Evolutionary conservation across 306 rosid species (phyloP).

Genomic region (Pterocarpus macrocarpus): DNA sequence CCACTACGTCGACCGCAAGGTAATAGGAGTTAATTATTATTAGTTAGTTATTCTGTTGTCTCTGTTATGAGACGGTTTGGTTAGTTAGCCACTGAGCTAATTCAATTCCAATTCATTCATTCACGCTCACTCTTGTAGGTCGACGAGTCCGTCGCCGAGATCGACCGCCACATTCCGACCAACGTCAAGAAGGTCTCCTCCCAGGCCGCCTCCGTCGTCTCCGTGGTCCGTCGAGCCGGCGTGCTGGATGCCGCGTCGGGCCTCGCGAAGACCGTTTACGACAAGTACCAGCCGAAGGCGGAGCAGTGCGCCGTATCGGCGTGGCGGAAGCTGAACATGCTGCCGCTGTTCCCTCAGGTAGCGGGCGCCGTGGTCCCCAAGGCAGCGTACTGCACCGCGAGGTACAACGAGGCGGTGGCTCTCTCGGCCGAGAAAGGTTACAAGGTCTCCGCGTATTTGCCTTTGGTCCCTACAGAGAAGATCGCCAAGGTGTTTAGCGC

Average conservation of each 20-base stretch:
- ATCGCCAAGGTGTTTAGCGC: conserved; percentile 47
- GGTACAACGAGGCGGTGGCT: conserved; percentile 56
- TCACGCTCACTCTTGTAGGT: conserved; percentile 37
- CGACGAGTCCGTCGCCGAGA: conserved; percentile 67
- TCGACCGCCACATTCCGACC: conserved; percentile 75
- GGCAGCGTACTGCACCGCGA: conserved; percentile 57
- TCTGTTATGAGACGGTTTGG: no score
- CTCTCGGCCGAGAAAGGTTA: conserved; percentile 53
- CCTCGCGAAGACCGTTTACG: conserved; percentile 65
- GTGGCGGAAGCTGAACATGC: conserved; percentile 60
- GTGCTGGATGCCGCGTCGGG: conserved; percentile 68
- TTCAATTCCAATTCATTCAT: no score
- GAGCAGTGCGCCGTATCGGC: conserved; percentile 56
- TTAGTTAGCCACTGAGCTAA: no score
- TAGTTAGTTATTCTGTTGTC: no score
- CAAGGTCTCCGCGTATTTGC: conserved; percentile 52
- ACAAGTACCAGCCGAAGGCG: conserved; percentile 76
- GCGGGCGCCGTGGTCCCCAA: conserved; percentile 55
- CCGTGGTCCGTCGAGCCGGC: conserved; percentile 71
- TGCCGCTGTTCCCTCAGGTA: conserved; percentile 78
- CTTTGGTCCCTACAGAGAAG: conserved; percentile 61
- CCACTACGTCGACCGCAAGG: conserved; percentile 53
- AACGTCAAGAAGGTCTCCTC: conserved; percentile 73
- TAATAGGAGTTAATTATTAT: no score
- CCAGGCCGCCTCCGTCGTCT: conserved; percentile 66